phyloP scores from a whole-genome alignment of 768 basidiomycete species.

The Porpolomopsis calyptriformis region DNA sequence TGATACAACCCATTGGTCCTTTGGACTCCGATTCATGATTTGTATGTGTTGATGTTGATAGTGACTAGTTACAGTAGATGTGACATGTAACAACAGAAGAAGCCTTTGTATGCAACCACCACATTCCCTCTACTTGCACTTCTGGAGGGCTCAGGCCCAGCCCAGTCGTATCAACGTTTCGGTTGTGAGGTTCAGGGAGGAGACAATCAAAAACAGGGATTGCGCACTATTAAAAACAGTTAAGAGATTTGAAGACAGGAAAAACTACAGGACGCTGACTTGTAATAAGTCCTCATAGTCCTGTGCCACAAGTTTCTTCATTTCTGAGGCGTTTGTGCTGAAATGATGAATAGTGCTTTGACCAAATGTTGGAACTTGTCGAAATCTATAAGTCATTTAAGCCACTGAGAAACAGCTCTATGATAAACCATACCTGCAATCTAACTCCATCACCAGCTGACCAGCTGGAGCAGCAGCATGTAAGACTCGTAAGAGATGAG shows the following conservation, averaged over 20 bases:
- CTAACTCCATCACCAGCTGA: conserved; percentile 8
- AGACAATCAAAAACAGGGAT: conserved; percentile 28
- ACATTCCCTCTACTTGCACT: no score
- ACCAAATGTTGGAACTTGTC: conserved; percentile 19
- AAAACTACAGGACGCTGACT: conserved; percentile 14
- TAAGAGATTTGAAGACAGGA: not conserved
- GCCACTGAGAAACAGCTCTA: not conserved
- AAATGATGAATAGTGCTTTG: conserved; percentile 26
- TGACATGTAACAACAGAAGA: no score
- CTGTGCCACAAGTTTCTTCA: conserved; percentile 25
- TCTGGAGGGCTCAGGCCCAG: no score
- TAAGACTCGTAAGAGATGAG: conserved; percentile 20
- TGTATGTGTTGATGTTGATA: no score
- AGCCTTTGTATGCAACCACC: no score
- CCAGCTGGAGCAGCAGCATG: conserved; percentile 6
- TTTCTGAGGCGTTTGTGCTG: conserved; percentile 21
- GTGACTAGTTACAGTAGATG: no score
- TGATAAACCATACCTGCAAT: conserved; percentile 13
- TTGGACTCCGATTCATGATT: no score
- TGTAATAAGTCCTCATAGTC: conserved; percentile 36
- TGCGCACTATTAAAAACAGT: conserved; percentile 15
- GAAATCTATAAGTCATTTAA: conserved; percentile 13
- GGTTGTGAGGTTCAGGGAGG: conserved; percentile 19
- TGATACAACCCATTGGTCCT: no score
- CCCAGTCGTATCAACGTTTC: no score